These are phyloP conservation scores for Croton setiger DNA, from an alignment of 441 rosid genomes.

Conservation along the genomic window DNA sequence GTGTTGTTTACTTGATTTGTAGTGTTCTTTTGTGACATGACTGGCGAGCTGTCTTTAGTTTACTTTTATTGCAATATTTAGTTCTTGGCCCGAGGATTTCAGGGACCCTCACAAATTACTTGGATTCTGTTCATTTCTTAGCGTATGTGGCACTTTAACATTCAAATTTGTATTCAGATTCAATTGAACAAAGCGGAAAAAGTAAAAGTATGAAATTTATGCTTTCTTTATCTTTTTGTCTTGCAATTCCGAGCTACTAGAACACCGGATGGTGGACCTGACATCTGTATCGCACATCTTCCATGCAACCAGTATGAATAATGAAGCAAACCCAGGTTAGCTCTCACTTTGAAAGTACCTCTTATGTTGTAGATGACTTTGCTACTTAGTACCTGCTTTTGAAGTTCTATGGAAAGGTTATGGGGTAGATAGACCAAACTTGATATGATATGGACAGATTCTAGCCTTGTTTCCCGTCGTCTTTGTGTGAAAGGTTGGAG, in stretches of 20 bases:
- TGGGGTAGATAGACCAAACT: constrained; percentile 74
- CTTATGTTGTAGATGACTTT: constrained; percentile 52
- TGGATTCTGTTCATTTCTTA: background rate
- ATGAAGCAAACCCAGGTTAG: constrained; percentile 59
- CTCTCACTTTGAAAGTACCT: constrained; percentile 65
- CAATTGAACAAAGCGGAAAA: constrained; percentile 13
- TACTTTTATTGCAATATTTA: background rate
- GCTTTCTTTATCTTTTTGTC: constrained; percentile 43
- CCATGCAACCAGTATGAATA: constrained; percentile 71
- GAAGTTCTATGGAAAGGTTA: constrained; percentile 50
- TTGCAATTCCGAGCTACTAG: constrained; percentile 54
- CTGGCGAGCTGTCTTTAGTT: background rate
- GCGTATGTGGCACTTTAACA: background rate
- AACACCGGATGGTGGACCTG: constrained; percentile 73
- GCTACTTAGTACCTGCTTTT: constrained; percentile 61
- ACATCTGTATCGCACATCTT: constrained; percentile 60
- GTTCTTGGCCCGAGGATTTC: background rate
- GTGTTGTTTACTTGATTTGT: background rate
- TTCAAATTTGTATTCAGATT: constrained; percentile 12
- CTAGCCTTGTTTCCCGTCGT: constrained; percentile 46
- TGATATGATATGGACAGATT: constrained; percentile 58
- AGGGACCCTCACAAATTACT: background rate
- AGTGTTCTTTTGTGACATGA: background rate
- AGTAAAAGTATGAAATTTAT: background rate
- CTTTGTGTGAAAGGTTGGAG: constrained; percentile 66